Evolutionary conservation across 768 basidiomycete species (phyloP), one percentile per base, ranked within the genome.

Genomic region (Xerocomus potaroensis): DNA sequence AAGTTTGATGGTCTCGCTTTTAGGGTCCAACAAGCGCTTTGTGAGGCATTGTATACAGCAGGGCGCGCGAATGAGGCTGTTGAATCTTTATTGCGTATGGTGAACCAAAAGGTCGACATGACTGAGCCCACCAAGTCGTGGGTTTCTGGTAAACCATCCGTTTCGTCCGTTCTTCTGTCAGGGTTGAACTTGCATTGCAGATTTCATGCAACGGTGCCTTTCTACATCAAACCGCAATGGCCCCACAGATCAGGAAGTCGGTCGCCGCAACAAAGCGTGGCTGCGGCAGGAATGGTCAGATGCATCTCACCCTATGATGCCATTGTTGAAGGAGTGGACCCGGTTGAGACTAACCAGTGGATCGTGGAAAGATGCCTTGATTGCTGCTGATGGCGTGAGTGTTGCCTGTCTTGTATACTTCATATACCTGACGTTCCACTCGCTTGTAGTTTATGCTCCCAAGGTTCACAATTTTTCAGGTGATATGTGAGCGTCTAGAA

Each of bases 1-100:
- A 41, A 22, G 1, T 48, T 51, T 30, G 47, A 51, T 9, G 8
- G 24, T 31, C 21, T 51, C 9, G 14, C 4, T 3, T 32, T 45
- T n/a, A 32, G 16, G 1, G 31, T 48, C 23, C 41, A 8, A 15
- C 39, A 35, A 8, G 16, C 35, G 14, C 27, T 48, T n/a, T 54
- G 53, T 14, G 49, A 51, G 18, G 30, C 44, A 2, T 16, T 48
- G 1, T 54, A 45, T 36, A 18, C 22, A 0, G 34, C 24, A 1
- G 43, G 50, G 24, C 37, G 27, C 14, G 10, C 8, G 12, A 39
- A 43, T 12, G 47, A 52, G 1, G 47, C 35, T 0, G 4, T 26
- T 6, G 23, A 50, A 3, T 21, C 19, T 8, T 9, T 44, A 4
- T 14, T 41, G 2, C 26, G 23, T 15, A 38, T 32, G 3, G 23